Evolutionary conservation across 306 rosid species (phyloP), one percentile per base, ranked within the genome.

Genomic region (Cucurbita ficifolia): DNA sequence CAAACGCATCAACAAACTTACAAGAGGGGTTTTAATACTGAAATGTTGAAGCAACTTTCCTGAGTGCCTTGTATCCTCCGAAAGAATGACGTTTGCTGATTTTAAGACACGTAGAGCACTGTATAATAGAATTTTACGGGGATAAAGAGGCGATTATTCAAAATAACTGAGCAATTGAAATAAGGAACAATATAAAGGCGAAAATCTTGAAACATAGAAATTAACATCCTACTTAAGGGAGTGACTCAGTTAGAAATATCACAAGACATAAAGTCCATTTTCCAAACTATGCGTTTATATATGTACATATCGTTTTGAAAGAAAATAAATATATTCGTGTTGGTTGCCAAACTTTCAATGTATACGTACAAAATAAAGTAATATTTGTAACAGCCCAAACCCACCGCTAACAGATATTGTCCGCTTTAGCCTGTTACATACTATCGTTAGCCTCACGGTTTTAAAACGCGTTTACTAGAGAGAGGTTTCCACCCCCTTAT

Each of bases 11-110:
- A 42, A 62, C 22, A 58, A 8, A 77, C 87, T 83, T 75, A 94
- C 99, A 40, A 94, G 97, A 24, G 97, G 97, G 35, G 95, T 89
- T 83, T 83, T 86, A 71, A 94, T 91, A 64, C 81, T 82, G 82
- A 86, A 94, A 83, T 91, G 85, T 35, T 83, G 96, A 62, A 94
- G 89, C 87, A 91, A 74, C 86, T 88, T 91, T 61, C 96, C 95
- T 0, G 99, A 94, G 80, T 94, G 99, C 74, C 99, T 85, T 2
- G 99, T 94, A 71, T 91, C 99, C 73, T 94, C 97, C 0, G 97
- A 87, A 14, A 94, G 96, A 75, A 94, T 85, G 50, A 94, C 89
- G 76, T 88, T 76, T 55, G 96, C 99, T 12, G 96, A 86, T 43
- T 80, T 86, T 49, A 94, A 77, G 2, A 91, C 86, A 7, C 97